Percentiles rank a stretch among this genome's conserved stretches.
Evolutionary conservation across 805 yeast species (phyloP).

Genomic region (Sporopachydermia lactativora): DNA sequence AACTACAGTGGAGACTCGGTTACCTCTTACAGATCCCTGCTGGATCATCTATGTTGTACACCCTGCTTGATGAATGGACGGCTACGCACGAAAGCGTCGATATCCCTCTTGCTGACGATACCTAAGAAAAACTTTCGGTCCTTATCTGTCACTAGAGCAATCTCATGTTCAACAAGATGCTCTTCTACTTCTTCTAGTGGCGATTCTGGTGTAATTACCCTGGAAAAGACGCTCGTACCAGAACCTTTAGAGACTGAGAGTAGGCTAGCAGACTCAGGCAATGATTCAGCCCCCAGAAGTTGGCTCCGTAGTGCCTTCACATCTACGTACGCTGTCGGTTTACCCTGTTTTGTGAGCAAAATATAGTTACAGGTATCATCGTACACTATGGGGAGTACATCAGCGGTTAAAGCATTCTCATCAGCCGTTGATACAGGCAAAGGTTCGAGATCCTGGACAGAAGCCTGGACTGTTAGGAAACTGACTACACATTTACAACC

Average conservation of each 20-base stretch:
- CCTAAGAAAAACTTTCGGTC: constrained; percentile 41
- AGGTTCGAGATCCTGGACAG: not conserved
- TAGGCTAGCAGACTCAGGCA: no score
- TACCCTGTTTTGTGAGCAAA: not conserved
- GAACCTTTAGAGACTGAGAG: no score
- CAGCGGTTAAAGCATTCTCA: not conserved
- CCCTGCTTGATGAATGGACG: no score
- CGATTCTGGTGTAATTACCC: constrained; percentile 34
- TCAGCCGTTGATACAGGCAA: not conserved
- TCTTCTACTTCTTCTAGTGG: constrained; percentile 38
- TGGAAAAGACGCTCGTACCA: no score
- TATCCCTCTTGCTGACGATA: constrained; percentile 39
- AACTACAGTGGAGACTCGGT: no score
- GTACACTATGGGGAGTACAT: not conserved
- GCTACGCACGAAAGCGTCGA: constrained; percentile 26
- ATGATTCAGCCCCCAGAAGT: no score
- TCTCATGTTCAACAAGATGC: constrained; percentile 33
- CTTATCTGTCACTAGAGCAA: constrained; percentile 44
- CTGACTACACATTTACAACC: no score
- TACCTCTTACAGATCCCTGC: no score
- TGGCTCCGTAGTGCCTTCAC: no score
- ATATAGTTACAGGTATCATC: not conserved
- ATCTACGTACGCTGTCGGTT: not conserved
- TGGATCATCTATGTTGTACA: no score
- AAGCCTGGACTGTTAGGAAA: no score